A percentile compares a stretch with the other conserved stretches of the same genome.
Evolutionary conservation across 2,329 filamentous ascomycete genomes (phyloP).

Genomic region (Colletotrichum neosansevieriae): DNA sequence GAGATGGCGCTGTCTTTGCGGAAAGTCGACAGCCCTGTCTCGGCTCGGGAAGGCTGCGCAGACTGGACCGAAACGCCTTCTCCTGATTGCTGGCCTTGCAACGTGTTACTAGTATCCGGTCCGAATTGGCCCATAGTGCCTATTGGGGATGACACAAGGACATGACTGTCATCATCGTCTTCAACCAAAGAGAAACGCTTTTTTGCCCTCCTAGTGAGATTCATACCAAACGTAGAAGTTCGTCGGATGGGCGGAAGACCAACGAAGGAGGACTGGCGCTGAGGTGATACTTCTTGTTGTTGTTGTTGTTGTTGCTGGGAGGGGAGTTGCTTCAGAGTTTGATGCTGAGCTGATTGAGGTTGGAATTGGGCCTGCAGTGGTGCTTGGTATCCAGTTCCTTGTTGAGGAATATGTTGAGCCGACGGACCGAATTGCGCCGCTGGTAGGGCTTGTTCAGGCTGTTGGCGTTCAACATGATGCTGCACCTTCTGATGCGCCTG

Average conservation of each 20-base stretch:
- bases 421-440: too few species aligned
- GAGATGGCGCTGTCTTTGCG: slow-evolving; percentile 29
- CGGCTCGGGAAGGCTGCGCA: slow-evolving; percentile 17
- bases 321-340: slow-evolving; percentile 32
- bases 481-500: background rate
- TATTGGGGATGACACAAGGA: slow-evolving; percentile 12
- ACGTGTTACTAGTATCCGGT: background rate
- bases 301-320: slow-evolving; percentile 25
- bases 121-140: slow-evolving; percentile 3
- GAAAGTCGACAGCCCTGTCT: slow-evolving; percentile 16
- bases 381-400: background rate
- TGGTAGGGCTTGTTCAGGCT: too few species aligned
- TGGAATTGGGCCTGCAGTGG: background rate
- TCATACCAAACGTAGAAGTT: slow-evolving; percentile 66
- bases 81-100: background rate
- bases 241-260: slow-evolving; percentile 70
- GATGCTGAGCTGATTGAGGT: slow-evolving; percentile 38
- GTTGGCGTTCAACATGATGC: slow-evolving; percentile 39
- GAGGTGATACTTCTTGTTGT: slow-evolving; percentile 45
- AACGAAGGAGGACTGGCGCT: slow-evolving; percentile 64
- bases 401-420: too few species aligned
- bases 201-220: slow-evolving; percentile 49
- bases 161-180: slow-evolving; percentile 45
- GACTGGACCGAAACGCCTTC: slow-evolving; percentile 5
- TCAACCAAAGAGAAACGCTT: slow-evolving; percentile 49